A percentile compares a stretch with the other conserved stretches of the same genome.
Evolutionary conservation across 2,329 filamentous ascomycete species (phyloP).

Genomic region (Aquanectria penicillioides): DNA sequence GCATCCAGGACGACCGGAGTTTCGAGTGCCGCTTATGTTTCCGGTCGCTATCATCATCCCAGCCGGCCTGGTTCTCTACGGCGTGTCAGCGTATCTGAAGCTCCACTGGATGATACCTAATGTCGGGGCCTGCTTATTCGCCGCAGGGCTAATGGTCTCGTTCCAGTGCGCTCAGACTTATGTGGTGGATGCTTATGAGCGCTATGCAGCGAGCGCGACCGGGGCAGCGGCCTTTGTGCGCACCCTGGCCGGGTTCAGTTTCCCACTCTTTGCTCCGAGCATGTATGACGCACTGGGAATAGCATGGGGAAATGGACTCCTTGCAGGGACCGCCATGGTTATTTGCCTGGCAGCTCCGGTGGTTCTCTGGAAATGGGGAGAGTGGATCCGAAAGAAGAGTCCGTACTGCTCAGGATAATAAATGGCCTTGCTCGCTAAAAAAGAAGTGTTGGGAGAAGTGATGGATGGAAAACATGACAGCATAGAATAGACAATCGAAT

Average conservation of each 20-base stretch:
- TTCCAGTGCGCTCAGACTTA: constrained; percentile 70
- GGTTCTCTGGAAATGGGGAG: constrained; percentile 33
- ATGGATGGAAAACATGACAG: too few species aligned
- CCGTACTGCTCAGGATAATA: constrained; percentile 24
- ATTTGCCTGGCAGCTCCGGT: constrained; percentile 31
- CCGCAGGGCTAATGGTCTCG: constrained; percentile 63
- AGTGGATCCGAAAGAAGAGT: constrained; percentile 33
- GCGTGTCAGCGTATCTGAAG: constrained; percentile 53
- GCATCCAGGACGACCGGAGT: constrained; percentile 45
- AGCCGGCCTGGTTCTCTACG: constrained; percentile 60
- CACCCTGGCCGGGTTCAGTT: constrained; percentile 64
- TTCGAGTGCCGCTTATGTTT: constrained; percentile 48
- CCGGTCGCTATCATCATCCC: constrained; percentile 54
- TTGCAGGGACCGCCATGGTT: constrained; percentile 43
- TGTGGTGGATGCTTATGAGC: constrained; percentile 61
- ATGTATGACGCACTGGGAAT: constrained; percentile 53
- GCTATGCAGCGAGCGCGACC: constrained; percentile 52
- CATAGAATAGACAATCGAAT: too few species aligned
- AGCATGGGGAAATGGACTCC: constrained; percentile 55
- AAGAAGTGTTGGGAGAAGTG: too few species aligned
- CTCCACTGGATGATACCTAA: constrained; percentile 66
- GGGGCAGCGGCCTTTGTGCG: constrained; percentile 65
- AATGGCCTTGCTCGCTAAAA: too few species aligned
- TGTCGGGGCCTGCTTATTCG: constrained; percentile 59
- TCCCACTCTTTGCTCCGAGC: constrained; percentile 66